Evolutionary conservation across 306 rosid genomes (phyloP).

Genomic region (Potentilla sterilis): DNA sequence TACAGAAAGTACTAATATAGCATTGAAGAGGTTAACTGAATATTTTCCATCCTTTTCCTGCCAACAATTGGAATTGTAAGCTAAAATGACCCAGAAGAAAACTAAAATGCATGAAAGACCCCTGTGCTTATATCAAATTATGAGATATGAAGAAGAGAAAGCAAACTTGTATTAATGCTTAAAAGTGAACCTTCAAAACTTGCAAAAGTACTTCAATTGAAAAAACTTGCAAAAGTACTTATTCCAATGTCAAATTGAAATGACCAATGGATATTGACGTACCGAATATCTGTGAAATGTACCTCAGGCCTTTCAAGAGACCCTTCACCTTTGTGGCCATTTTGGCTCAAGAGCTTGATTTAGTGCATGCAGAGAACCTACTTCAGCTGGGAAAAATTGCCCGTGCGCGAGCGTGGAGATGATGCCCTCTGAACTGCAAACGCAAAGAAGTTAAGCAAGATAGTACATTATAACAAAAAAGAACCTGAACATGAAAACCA

Average conservation of each 20-base stretch:
- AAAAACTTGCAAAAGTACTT: neutral
- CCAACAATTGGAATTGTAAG: neutral
- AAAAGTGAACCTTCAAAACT: neutral
- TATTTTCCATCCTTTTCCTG: neutral
- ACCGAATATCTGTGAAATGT: slow-evolving; percentile 91
- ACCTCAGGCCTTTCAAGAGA: slow-evolving; percentile 73
- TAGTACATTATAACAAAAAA: neutral
- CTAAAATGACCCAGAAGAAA: neutral
- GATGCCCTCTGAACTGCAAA: slow-evolving; percentile 28
- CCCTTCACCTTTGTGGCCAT: slow-evolving; percentile 67
- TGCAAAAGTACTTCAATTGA: neutral
- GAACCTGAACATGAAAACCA: slow-evolving; percentile 3
- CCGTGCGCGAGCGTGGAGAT: neutral
- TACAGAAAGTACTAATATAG: neutral
- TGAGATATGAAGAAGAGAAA: neutral
- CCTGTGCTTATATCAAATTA: neutral
- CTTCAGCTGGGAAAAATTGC: slow-evolving; percentile 19
- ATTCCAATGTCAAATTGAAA: neutral
- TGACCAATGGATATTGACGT: slow-evolving; percentile 14
- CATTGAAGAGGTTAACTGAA: neutral
- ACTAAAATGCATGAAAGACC: neutral
- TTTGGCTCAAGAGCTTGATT: slow-evolving; percentile 18
- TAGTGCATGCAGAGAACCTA: slow-evolving; percentile 18
- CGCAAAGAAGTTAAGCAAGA: slow-evolving; percentile 3
- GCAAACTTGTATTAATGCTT: neutral